phyloP scores from a whole-genome alignment of 2,329 filamentous ascomycete species.

The Bipolaris sorokiniana region DNA sequence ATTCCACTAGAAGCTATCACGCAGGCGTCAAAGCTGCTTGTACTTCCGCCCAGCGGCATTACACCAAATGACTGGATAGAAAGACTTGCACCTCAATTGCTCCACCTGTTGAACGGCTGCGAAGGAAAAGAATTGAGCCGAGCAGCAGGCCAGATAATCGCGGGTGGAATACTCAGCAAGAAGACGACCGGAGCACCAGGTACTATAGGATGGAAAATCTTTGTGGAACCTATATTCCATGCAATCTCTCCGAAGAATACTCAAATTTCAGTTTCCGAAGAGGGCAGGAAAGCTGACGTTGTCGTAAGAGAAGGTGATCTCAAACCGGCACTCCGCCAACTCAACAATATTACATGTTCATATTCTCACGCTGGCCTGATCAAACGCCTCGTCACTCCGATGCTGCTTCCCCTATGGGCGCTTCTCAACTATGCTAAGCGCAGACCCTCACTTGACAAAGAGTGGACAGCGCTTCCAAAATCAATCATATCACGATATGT shows the following conservation, averaged over 20 bases:
- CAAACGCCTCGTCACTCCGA: slow-evolving; percentile 64
- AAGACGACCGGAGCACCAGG: slow-evolving; percentile 69
- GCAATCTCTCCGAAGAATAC: slow-evolving; percentile 55
- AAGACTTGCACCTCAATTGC: slow-evolving; percentile 66
- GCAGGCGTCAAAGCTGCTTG: slow-evolving; percentile 67
- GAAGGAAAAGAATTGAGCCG: slow-evolving; percentile 64
- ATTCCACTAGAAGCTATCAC: slow-evolving; percentile 73
- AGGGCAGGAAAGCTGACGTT: slow-evolving; percentile 51
- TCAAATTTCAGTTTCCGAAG: slow-evolving; percentile 1
- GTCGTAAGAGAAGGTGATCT: slow-evolving; percentile 59
- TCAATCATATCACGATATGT: slow-evolving; percentile 56
- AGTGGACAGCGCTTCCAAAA: slow-evolving; percentile 34
- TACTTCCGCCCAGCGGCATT: slow-evolving; percentile 63
- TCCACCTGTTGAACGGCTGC: slow-evolving; percentile 65
- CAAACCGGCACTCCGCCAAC: slow-evolving; percentile 59
- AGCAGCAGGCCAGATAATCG: slow-evolving; percentile 67
- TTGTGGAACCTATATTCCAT: slow-evolving; percentile 64
- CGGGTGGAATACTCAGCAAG: slow-evolving; percentile 70
- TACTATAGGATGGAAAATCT: slow-evolving; percentile 64
- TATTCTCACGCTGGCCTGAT: slow-evolving; percentile 72
- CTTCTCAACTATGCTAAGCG: slow-evolving; percentile 60
- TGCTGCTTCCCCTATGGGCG: slow-evolving; percentile 69
- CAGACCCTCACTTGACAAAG: slow-evolving; percentile 32
- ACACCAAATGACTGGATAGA: slow-evolving; percentile 65
- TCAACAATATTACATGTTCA: slow-evolving; percentile 64